Conservation (phyloP, 345 rosid genomes). For the Acer campestre region DNA sequence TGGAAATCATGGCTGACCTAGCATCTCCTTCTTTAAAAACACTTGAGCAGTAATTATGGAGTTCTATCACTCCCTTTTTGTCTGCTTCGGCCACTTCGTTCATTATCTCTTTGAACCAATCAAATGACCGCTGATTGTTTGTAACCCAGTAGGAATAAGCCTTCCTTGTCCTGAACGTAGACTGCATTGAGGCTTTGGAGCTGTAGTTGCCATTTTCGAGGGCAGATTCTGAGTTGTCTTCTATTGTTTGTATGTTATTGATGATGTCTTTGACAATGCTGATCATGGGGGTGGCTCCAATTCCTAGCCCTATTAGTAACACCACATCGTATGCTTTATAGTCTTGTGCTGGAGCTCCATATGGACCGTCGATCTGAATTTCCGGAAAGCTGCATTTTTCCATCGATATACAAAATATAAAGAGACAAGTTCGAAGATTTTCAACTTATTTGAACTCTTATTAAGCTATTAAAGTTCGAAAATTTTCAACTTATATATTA, state of each 20-base stretch:
- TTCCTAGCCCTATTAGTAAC: conserved; percentile 83
- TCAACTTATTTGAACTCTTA: no score
- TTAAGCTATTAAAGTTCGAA: no score
- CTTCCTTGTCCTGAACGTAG: conserved; percentile 56
- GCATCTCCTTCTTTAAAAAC: conserved; percentile 96
- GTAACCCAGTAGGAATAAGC: conserved; percentile 96
- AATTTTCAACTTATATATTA: no score
- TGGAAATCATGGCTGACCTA: conserved; percentile 75
- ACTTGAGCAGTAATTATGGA: conserved; percentile 85
- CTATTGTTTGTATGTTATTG: conserved; percentile 57
- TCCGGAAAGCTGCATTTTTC: conserved; percentile 52
- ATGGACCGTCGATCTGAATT: conserved; percentile 86
- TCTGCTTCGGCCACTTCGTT: conserved; percentile 83
- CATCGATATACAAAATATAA: no score
- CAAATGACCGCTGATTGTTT: conserved; percentile 83
- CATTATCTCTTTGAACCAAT: conserved; percentile 95
- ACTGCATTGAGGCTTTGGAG: not conserved
- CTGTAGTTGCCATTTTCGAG: conserved; percentile 17
- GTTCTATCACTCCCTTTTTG: conserved; percentile 62
- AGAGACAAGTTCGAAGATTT: no score
- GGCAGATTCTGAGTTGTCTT: conserved; percentile 16
- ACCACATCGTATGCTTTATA: conserved; percentile 85
- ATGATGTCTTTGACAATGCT: conserved; percentile 89
- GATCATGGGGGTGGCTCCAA: conserved; percentile 94
- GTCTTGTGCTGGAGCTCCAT: conserved; percentile 93